Evolutionary conservation across 2,329 filamentous ascomycete species (phyloP).

Genomic region (Esteya vermicola): DNA sequence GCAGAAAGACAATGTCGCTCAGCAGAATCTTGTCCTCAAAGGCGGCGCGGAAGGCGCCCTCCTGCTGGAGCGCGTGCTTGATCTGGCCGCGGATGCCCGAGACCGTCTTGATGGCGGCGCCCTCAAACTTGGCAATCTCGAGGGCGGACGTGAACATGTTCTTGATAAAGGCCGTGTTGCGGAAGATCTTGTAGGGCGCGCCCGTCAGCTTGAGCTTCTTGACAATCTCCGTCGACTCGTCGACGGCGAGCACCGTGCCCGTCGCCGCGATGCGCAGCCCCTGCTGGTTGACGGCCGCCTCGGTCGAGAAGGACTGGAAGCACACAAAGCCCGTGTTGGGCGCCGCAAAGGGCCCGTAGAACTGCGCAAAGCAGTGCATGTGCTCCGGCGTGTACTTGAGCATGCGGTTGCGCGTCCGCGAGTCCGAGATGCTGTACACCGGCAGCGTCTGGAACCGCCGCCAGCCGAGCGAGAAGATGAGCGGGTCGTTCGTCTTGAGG

Average conservation of each 20-base stretch:
- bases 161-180: constrained; percentile 97
- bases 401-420: constrained; percentile 87
- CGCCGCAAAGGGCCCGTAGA: constrained; percentile 88
- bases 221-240: constrained; percentile 93
- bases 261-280: constrained; percentile 93
- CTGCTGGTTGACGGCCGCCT: constrained; percentile 39
- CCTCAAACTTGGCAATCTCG: constrained; percentile 97
- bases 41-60: constrained; percentile 90
- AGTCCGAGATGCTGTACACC: constrained; percentile 91
- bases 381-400: constrained; percentile 98
- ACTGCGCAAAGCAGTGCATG: constrained; percentile 95
- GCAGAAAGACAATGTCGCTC: constrained; percentile 89
- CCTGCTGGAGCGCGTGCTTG: constrained; percentile 89
- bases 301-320: constrained; percentile 75
- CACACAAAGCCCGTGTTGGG: constrained; percentile 94
- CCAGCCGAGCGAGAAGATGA: constrained; percentile 96
- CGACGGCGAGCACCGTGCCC: constrained; percentile 83
- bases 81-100: constrained; percentile 93
- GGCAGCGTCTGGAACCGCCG: constrained; percentile 84
- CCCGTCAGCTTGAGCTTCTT: constrained; percentile 81
- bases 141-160: constrained; percentile 93
- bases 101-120: constrained; percentile 87
- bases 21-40: constrained; percentile 98
- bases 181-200: constrained; percentile 88
- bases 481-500: constrained; percentile 90